phyloP scores from a whole-genome alignment of 331 rosid species.

The Cydonia oblonga region DNA sequence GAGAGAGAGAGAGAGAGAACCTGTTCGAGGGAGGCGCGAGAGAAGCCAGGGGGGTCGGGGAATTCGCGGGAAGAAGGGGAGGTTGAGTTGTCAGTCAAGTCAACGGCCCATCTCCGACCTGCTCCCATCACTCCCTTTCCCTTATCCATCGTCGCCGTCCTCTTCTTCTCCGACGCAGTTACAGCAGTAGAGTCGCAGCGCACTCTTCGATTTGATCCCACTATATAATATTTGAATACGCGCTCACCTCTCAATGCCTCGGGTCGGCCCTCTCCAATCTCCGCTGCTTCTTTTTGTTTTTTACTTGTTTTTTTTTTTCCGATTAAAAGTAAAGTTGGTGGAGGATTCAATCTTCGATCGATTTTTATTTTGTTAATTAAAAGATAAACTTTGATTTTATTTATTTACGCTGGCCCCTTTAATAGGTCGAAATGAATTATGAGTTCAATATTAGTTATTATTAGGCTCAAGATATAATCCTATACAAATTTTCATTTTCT shows the following conservation, averaged over 20 bases:
- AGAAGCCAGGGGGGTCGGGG: slow-evolving; percentile 86
- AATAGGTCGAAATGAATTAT: too few relatives aligned
- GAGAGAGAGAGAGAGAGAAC: slow-evolving; percentile 5
- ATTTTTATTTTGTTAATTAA: too few relatives aligned
- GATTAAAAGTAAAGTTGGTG: background rate
- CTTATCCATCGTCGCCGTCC: slow-evolving; percentile 43
- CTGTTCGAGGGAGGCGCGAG: slow-evolving; percentile 85
- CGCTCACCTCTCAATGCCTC: background rate
- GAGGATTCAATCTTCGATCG: background rate
- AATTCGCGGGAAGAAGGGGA: slow-evolving; percentile 54
- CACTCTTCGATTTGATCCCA: background rate
- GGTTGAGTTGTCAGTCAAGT: slow-evolving; percentile 62
- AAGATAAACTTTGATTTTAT: too few relatives aligned
- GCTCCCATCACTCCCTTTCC: slow-evolving; percentile 73
- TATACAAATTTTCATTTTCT: too few relatives aligned
- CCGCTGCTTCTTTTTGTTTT: background rate
- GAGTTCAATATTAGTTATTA: too few relatives aligned
- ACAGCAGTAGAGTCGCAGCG: background rate
- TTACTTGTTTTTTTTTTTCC: background rate
- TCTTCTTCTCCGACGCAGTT: background rate
- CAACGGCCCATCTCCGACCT: slow-evolving; percentile 86
- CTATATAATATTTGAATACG: background rate
- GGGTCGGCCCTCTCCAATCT: background rate
- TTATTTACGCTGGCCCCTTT: too few relatives aligned
- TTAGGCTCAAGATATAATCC: too few relatives aligned